Base-by-base conservation (phyloP, 1,284 basidiomycete genomes). In the Ceratobasidium sp. region DNA sequence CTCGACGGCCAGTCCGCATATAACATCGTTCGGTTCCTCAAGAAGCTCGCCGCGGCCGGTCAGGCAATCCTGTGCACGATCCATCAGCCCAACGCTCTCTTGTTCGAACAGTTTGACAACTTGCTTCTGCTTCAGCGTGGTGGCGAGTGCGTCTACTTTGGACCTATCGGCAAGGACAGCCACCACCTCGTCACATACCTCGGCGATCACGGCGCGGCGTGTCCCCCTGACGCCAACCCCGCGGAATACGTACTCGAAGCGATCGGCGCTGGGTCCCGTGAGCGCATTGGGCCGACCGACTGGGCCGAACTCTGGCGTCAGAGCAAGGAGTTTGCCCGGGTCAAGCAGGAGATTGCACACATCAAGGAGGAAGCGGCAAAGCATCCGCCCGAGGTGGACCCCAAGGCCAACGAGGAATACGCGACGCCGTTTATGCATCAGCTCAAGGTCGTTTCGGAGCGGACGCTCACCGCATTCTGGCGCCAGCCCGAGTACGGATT, bases 381-480 rank as follows among this genome's bases (percentile, higher is more conserved):
- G 59, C 70, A 74, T 2, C 79, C 79, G 16, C 3, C 67, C 16
- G 67, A 78, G 23, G 41, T 60, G 16, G 78, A 69, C n/a, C 57
- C 54, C 8, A 23, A 59, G 69, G 65, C 75, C 8, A 52, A 68
- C 59, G 54, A 66, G 30, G 55, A 73, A 46, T 68, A 93, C 82
- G 92, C 96, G 0, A 94, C 95, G 0, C 88, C 92, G 0, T 93
- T 95, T 86, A 83, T 87, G 78, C 93, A 92, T 83, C 96, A 98
- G 85, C 86, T 98, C 81, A 89, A 89, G 83, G 88, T 89, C 6
- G 95, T 97, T 70, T 88, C 93, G 18, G 80, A 86, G 48, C 88
- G 96, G 68, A 96, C 96, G 82, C 92, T 92, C 83, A 83, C 88
- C 33, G 91, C 94, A 1, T 87, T 96, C 44, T 97, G 94, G 93